A percentile compares a stretch with the other conserved stretches of the same genome.
Conservation (phyloP, 192 early-diverging fungal species). For the Paraglomus occultum region DNA sequence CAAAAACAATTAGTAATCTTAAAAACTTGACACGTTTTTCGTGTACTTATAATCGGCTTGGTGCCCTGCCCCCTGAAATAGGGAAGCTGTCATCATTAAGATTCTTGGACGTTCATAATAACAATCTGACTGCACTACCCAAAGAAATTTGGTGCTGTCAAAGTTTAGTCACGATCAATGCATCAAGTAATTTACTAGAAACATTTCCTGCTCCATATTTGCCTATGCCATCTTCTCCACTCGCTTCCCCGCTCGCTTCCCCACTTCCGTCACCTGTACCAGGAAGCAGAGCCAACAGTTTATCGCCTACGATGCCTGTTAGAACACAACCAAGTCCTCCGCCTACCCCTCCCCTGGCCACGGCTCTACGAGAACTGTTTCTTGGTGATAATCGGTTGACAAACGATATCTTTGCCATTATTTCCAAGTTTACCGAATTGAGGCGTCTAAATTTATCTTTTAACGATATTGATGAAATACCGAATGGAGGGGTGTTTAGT, state of each 20-base stretch:
- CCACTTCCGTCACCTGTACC: slow-evolving; percentile 39
- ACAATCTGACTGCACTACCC: slow-evolving; percentile 70
- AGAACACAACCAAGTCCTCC: slow-evolving; percentile 18
- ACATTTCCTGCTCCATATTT: slow-evolving; percentile 71
- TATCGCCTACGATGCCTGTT: slow-evolving; percentile 5
- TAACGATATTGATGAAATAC: slow-evolving; percentile 83
- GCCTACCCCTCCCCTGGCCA: slow-evolving; percentile 51
- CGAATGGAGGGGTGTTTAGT: slow-evolving; percentile 67
- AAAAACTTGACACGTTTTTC: slow-evolving; percentile 53
- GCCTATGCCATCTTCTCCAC: slow-evolving; percentile 17
- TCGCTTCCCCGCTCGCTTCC: slow-evolving; percentile 10
- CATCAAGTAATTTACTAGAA: slow-evolving; percentile 78
- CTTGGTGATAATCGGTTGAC: slow-evolving; percentile 83
- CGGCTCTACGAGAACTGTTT: slow-evolving; percentile 59
- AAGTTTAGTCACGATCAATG: slow-evolving; percentile 68
- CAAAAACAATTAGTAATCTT: slow-evolving; percentile 56
- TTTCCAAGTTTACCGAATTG: slow-evolving; percentile 73
- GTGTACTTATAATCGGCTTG: slow-evolving; percentile 68
- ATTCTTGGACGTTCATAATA: slow-evolving; percentile 71
- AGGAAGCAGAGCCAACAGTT: slow-evolving; percentile 28
- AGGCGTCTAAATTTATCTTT: slow-evolving; percentile 77
- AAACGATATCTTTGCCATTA: slow-evolving; percentile 74
- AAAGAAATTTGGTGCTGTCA: slow-evolving; percentile 77
- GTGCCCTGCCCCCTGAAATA: slow-evolving; percentile 68
- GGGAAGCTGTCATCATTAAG: slow-evolving; percentile 58